A percentile compares a stretch with the other conserved stretches of the same genome.
Evolutionary conservation across 2,329 filamentous ascomycete genomes (phyloP).

Genomic region (Sphaerulina vaccinii): DNA sequence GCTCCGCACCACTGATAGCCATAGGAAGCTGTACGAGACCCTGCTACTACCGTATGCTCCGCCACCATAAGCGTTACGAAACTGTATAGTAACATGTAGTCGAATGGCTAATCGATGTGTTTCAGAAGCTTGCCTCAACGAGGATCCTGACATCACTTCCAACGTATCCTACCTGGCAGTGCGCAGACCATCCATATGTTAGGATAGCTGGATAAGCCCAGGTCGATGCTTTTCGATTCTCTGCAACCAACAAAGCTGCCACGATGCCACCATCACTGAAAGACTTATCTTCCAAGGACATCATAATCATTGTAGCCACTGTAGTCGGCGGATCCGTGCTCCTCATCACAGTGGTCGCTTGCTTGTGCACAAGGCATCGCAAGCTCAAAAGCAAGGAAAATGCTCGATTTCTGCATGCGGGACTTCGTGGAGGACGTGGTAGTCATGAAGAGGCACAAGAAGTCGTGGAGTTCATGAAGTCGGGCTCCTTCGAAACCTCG

Average conservation of each 20-base stretch:
- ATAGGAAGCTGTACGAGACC: not conserved
- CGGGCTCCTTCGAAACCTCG: conserved; percentile 5
- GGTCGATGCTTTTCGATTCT: too few species aligned
- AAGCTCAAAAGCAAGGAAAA: not conserved
- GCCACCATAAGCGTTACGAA: conserved; percentile 9
- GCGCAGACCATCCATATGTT: too few species aligned
- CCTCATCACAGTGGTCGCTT: not conserved
- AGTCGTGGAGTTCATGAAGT: conserved; percentile 12
- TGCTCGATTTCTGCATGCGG: not conserved
- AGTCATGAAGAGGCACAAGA: conserved; percentile 1
- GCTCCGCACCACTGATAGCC: too few species aligned
- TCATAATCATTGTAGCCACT: not conserved
- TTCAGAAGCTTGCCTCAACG: not conserved
- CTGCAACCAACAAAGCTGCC: not conserved
- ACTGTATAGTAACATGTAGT: conserved; percentile 1
- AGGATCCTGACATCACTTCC: conserved; percentile 1
- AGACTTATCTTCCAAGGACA: not conserved
- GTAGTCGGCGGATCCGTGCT: not conserved
- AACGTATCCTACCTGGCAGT: too few species aligned
- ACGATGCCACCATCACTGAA: not conserved
- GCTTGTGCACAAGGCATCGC: not conserved
- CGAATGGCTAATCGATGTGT: too few species aligned
- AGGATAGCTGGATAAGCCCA: too few species aligned
- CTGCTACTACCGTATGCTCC: not conserved
- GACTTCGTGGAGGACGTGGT: conserved; percentile 4